Conservation (phyloP, 2,329 filamentous ascomycete genomes). For the Nemania sp. region DNA sequence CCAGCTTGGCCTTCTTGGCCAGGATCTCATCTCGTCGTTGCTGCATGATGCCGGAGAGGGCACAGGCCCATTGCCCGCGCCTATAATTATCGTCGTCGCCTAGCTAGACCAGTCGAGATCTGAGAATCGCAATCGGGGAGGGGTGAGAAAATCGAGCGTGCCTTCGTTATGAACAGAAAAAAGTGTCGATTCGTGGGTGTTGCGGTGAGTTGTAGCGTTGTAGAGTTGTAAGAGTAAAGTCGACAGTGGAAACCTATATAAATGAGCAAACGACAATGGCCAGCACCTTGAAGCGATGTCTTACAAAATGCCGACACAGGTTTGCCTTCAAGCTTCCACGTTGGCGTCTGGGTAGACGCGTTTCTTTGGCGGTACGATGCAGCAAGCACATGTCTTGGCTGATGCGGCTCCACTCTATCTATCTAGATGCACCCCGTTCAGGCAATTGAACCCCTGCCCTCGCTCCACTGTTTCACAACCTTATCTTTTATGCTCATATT, state of each 20-base stretch:
- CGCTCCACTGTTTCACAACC: too few relatives aligned
- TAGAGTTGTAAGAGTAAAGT: too few relatives aligned
- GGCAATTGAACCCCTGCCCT: constrained; percentile 15
- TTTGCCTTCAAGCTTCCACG: not conserved
- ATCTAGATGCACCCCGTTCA: too few relatives aligned
- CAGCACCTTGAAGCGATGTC: not conserved
- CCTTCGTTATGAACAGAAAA: too few relatives aligned
- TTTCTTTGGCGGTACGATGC: constrained; percentile 18
- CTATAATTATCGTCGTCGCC: too few relatives aligned
- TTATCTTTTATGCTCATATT: too few relatives aligned
- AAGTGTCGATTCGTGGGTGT: too few relatives aligned
- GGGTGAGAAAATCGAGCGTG: too few relatives aligned
- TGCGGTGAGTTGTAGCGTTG: too few relatives aligned
- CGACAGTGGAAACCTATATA: too few relatives aligned
- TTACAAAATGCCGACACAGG: not conserved
- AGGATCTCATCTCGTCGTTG: constrained; percentile 94
- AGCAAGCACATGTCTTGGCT: constrained; percentile 15
- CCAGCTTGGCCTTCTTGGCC: constrained; percentile 95
- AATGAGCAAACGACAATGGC: not conserved
- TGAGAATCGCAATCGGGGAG: not conserved
- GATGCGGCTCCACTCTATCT: constrained; percentile 10
- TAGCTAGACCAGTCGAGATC: constrained; percentile 26
- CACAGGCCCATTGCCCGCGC: constrained; percentile 54
- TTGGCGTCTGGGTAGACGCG: constrained; percentile 7
- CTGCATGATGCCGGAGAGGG: constrained; percentile 60